Evolutionary conservation across 176 grass and related monocot genomes (phyloP).

Genomic region (Pharus latifolius): DNA sequence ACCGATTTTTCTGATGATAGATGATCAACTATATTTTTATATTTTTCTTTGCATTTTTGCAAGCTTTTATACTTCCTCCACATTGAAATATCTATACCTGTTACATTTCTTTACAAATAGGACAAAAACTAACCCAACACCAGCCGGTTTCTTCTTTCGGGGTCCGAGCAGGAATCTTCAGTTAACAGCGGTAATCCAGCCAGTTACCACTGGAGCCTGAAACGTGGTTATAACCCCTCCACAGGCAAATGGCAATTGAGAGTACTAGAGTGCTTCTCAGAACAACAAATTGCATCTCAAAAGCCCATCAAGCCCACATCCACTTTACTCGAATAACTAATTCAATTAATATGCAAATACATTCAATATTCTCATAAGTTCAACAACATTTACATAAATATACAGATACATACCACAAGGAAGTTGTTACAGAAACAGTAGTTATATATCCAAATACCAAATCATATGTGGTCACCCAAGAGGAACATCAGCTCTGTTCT

Average conservation of each 20-base stretch:
- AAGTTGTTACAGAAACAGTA: neutral
- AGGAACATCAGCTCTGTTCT: neutral
- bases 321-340: slow-evolving; percentile 21
- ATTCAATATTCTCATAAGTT: neutral
- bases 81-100: too few relatives aligned
- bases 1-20: too few relatives aligned
- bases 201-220: neutral
- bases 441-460: neutral
- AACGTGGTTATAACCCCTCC: neutral
- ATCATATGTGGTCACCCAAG: neutral
- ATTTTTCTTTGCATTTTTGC: too few relatives aligned
- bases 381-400: too few relatives aligned
- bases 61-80: too few relatives aligned
- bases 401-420: neutral
- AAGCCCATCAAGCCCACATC: slow-evolving; percentile 2
- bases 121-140: too few relatives aligned
- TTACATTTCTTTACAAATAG: too few relatives aligned
- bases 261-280: neutral
- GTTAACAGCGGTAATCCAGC: too few relatives aligned
- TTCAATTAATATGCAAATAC: neutral
- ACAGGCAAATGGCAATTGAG: neutral
- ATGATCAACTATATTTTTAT: too few relatives aligned
- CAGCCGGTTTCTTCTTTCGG: too few relatives aligned
- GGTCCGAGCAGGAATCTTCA: too few relatives aligned
- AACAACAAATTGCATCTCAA: neutral